phyloP scores from a whole-genome alignment of 139 green algal genomes.

The Coelastrella sp. region DNA sequence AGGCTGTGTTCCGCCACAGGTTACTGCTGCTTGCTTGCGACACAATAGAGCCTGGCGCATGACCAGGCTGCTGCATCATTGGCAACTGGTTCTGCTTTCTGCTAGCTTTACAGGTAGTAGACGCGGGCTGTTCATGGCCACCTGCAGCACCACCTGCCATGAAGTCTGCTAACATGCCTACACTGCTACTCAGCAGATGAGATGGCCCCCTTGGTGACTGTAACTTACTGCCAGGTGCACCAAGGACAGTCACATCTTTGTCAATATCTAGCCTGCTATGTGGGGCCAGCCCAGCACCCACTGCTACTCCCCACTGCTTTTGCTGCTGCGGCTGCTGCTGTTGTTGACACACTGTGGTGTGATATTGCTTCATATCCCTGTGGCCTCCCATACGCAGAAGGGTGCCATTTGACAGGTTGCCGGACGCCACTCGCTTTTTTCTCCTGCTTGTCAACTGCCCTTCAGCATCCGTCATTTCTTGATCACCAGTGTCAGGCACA shows the following conservation, averaged over 20 bases:
- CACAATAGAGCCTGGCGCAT: too few relatives aligned
- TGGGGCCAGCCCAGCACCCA: not conserved
- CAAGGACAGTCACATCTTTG: not conserved
- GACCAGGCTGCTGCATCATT: not conserved
- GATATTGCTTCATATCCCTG: conserved; percentile 64
- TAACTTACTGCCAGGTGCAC: not conserved
- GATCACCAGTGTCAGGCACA: conserved; percentile 11
- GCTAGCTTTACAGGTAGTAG: not conserved
- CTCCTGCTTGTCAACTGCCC: conserved; percentile 1
- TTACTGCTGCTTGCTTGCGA: too few relatives aligned
- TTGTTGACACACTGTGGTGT: too few relatives aligned
- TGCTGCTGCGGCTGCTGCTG: conserved; percentile 43
- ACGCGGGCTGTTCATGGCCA: not conserved
- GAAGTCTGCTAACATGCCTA: conserved; percentile 41
- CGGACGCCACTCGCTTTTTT: conserved; percentile 14
- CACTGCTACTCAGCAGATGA: conserved; percentile 23
- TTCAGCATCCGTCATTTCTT: conserved; percentile 31
- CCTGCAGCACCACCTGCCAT: conserved; percentile 1
- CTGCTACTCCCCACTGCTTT: not conserved
- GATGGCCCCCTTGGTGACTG: conserved; percentile 14
- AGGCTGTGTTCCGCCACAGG: too few relatives aligned
- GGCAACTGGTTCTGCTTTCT: conserved; percentile 8
- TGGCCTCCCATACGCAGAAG: conserved; percentile 64
- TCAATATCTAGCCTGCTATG: conserved; percentile 22
- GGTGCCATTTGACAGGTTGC: conserved; percentile 12